Base-by-base conservation (phyloP, 495 filamentous ascomycete species). In the Bryoglossum gracile region DNA sequence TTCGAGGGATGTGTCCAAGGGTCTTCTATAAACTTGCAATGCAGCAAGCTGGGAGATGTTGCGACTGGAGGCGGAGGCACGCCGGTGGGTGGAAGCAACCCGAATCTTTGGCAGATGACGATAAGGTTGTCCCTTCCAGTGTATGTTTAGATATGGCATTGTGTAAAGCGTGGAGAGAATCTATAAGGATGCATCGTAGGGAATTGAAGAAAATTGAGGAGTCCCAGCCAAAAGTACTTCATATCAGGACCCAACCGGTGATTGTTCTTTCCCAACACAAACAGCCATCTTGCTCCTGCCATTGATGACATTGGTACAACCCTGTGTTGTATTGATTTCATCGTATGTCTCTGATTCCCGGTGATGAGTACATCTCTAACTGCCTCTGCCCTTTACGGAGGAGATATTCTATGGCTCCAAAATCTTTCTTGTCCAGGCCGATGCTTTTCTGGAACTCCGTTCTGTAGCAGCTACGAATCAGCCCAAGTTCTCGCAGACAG, bases 321-420 rank as follows among this genome's bases (percentile, higher is more conserved):
- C 10, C 18, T 40, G 19, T 16, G 9, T 17, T 42, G n/a, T n/a
- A n/a, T n/a, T n/a, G n/a, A 28, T 19, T 23, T 57, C 45, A 70
- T 57, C 65, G 59, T 51, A 98, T 85, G 64, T 94, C 87, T 60
- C 79, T 88, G 61, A 96, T 87, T 2, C 84, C 86, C 18, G 89
- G 82, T 5, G 81, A 77, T 14, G 83, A 79, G 66, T 94, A 97
- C 46, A 82, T 77, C 43, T 95, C 89, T 19, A 98, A 67, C 65
- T 97, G 89, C 43, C 86, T 77, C 24, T 79, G 74, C 32, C 92
- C 92, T 61, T 86, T 90, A 37, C 91, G 77, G 24, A 98, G 61
- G 3, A 96, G 70, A 67, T 86, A 94, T 65, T 98, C 92, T 50
- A 98, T 82, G 2, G 89, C 78, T 35, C 68, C 67, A 65, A 97